A percentile compares a stretch with the other conserved stretches of the same genome.
Evolutionary conservation across 2,329 filamentous ascomycete species (phyloP).

Genomic region (Neocatenulostroma microsporum): DNA sequence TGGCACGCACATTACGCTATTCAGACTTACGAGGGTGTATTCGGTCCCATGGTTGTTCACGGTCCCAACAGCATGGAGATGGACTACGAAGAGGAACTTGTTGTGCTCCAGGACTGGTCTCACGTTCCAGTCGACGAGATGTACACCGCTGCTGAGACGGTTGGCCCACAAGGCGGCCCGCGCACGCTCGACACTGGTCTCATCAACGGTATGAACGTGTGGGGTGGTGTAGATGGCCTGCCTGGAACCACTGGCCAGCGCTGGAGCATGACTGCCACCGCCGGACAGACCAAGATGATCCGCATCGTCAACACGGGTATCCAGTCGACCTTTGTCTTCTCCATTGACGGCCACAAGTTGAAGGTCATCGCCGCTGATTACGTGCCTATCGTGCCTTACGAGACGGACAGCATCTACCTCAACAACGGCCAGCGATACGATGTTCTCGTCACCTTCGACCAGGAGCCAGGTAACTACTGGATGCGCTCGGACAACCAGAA

Average conservation of each 20-base stretch:
- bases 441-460: conserved; percentile 39
- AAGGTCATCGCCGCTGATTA: conserved; percentile 39
- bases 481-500: conserved; percentile 37
- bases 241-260: conserved; percentile 18
- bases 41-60: conserved; percentile 34
- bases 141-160: conserved; percentile 28
- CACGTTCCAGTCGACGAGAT: conserved; percentile 31
- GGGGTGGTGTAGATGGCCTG: conserved; percentile 18
- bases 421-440: conserved; percentile 43
- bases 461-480: conserved; percentile 39
- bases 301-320: conserved; percentile 37
- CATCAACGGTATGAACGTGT: conserved; percentile 40
- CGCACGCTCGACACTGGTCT: conserved; percentile 35
- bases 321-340: conserved; percentile 37
- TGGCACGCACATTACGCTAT: conserved; percentile 37
- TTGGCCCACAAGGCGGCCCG: conserved; percentile 24
- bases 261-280: conserved; percentile 19
- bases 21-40: conserved; percentile 35
- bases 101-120: conserved; percentile 30
- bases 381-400: conserved; percentile 37
- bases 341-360: conserved; percentile 36
- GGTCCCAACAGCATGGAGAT: conserved; percentile 32
- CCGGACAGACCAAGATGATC: conserved; percentile 36
- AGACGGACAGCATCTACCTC: conserved; percentile 31
- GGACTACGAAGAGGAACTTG: conserved; percentile 28